Conservation (phyloP, 2,329 filamentous ascomycete species). For the Phialophora macrospora region DNA sequence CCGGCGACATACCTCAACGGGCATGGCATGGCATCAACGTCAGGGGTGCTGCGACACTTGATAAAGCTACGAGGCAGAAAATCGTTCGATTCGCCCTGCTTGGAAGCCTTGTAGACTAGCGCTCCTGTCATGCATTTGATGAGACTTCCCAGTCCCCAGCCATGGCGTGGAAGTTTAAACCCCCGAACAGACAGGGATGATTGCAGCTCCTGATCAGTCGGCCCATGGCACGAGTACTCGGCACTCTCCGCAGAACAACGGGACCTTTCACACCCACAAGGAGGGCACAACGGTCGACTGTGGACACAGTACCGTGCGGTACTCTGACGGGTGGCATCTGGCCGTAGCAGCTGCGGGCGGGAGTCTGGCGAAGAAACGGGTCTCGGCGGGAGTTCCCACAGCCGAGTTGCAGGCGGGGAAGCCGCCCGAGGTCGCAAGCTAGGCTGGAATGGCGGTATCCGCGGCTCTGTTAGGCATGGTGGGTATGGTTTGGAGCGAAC, state of each 20-base stretch:
- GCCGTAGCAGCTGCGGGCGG: too few relatives aligned
- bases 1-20: not conserved
- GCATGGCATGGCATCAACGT: not conserved
- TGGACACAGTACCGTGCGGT: too few relatives aligned
- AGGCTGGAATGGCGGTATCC: not conserved
- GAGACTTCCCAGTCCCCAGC: not conserved
- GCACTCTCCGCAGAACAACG: not conserved
- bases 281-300: not conserved
- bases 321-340: not conserved
- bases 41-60: conserved; percentile 3
- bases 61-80: not conserved
- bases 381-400: not conserved
- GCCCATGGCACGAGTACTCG: not conserved
- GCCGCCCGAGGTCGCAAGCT: not conserved
- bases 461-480: not conserved
- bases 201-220: not conserved
- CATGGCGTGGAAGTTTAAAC: not conserved
- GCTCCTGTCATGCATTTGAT: not conserved
- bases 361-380: too few relatives aligned
- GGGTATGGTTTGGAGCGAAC: not conserved
- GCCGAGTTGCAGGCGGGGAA: not conserved
- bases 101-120: not conserved
- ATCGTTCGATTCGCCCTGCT: not conserved
- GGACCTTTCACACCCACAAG: not conserved
- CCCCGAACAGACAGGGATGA: not conserved